phyloP scores from a whole-genome alignment of 495 filamentous ascomycete species.

The Antarctomyces pellizariae region DNA sequence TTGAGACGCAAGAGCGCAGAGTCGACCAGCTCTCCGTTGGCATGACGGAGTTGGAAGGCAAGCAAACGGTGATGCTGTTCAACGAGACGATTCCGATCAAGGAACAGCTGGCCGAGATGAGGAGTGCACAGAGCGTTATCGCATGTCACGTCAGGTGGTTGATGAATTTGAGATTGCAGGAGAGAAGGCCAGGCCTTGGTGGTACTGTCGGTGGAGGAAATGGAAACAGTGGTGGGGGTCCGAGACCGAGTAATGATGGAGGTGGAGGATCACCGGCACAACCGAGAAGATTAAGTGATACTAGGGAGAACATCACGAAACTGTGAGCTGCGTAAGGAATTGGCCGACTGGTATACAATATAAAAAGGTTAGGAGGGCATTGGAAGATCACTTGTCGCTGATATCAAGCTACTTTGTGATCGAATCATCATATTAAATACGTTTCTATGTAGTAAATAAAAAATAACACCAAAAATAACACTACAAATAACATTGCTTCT shows the following conservation, averaged over 20 bases:
- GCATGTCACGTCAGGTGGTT: slow-evolving; percentile 32
- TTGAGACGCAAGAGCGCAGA: slow-evolving; percentile 23
- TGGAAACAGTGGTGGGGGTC: slow-evolving; percentile 11
- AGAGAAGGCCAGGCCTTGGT: slow-evolving; percentile 11
- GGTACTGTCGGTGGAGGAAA: slow-evolving; percentile 6
- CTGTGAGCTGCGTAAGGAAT: too few relatives aligned
- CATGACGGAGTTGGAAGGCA: slow-evolving; percentile 22
- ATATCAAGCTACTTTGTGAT: too few relatives aligned
- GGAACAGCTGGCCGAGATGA: slow-evolving; percentile 27
- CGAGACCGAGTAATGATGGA: slow-evolving; percentile 5
- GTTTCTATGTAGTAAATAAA: too few relatives aligned
- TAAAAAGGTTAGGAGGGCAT: too few relatives aligned
- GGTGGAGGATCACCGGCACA: slow-evolving; percentile 1
- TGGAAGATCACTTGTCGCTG: too few relatives aligned
- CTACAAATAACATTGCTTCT: too few relatives aligned
- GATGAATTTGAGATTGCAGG: slow-evolving; percentile 22
- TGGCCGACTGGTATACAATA: too few relatives aligned
- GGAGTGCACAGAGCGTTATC: slow-evolving; percentile 23
- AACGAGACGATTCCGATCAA: slow-evolving; percentile 26
- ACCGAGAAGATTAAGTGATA: slow-evolving; percentile 9
- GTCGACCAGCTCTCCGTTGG: slow-evolving; percentile 21
- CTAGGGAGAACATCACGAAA: slow-evolving; percentile 9
- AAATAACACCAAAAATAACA: too few relatives aligned
- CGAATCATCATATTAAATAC: too few relatives aligned
- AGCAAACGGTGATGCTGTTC: slow-evolving; percentile 22